A percentile compares a stretch with the other conserved stretches of the same genome.
These are phyloP conservation scores for Aspergillus ibericus DNA, from an alignment of 2,329 filamentous ascomycete species.

Conservation along the genomic window DNA sequence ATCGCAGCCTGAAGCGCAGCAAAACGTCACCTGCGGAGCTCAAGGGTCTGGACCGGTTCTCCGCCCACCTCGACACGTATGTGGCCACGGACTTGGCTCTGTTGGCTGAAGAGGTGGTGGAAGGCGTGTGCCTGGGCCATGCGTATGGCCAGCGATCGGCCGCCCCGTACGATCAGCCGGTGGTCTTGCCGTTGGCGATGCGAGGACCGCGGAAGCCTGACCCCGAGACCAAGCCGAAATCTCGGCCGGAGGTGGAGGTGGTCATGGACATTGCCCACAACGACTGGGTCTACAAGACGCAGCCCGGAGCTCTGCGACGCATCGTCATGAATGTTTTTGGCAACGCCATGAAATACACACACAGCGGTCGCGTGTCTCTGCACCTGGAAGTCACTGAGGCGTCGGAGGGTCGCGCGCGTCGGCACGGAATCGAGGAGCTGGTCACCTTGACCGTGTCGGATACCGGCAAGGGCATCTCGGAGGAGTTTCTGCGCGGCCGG, in stretches of 20 bases:
- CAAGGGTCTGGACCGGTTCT: constrained; percentile 32
- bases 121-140: constrained; percentile 56
- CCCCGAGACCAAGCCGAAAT: constrained; percentile 1
- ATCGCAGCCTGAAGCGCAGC: constrained; percentile 34
- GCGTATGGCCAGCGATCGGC: constrained; percentile 36
- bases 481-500: constrained; percentile 60
- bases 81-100: constrained; percentile 46
- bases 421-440: constrained; percentile 35
- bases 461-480: constrained; percentile 65
- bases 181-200: constrained; percentile 18
- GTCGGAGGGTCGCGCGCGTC: constrained; percentile 30
- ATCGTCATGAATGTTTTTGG: constrained; percentile 65
- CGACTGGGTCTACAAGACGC: constrained; percentile 56
- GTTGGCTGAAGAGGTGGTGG: constrained; percentile 55
- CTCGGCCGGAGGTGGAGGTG: constrained; percentile 43
- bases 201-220: not conserved
- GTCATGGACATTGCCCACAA: constrained; percentile 54
- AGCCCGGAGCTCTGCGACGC: constrained; percentile 55
- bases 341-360: constrained; percentile 64
- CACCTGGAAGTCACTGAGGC: constrained; percentile 35
- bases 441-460: constrained; percentile 56
- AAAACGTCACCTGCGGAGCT: constrained; percentile 28
- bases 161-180: constrained; percentile 25
- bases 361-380: constrained; percentile 52
- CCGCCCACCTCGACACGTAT: constrained; percentile 35